Conservation (phyloP, 495 filamentous ascomycete genomes). For the Talaromyces thailandensis region DNA sequence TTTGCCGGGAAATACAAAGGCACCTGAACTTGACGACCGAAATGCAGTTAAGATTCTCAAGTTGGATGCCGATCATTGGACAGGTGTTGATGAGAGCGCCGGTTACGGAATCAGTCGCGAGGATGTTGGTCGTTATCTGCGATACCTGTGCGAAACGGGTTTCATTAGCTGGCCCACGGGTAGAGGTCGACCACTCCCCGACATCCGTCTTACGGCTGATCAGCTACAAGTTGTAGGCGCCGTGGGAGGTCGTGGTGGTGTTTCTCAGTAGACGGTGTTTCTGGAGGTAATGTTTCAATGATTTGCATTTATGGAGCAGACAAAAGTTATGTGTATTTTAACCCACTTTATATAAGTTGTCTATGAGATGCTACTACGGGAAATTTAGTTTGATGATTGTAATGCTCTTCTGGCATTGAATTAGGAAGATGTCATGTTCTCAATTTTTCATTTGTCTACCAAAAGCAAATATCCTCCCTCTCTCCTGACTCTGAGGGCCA, state of each 20-base stretch:
- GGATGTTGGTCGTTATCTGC: constrained; percentile 62
- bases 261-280: background rate
- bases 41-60: constrained; percentile 59
- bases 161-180: constrained; percentile 57
- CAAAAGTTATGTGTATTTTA: constrained; percentile 3
- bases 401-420: background rate
- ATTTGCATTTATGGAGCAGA: background rate
- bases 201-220: constrained; percentile 35
- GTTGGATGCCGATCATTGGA: constrained; percentile 48
- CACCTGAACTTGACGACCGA: constrained; percentile 70
- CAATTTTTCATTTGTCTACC: background rate
- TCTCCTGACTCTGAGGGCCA: too few relatives aligned
- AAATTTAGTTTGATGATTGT: background rate
- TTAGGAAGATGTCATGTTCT: background rate
- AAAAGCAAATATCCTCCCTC: background rate
- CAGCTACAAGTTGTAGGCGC: constrained; percentile 39
- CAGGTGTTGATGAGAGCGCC: constrained; percentile 51
- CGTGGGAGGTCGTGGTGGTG: constrained; percentile 40
- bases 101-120: constrained; percentile 58
- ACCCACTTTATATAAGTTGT: background rate
- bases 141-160: constrained; percentile 60
- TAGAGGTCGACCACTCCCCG: constrained; percentile 34
- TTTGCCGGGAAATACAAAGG: constrained; percentile 67
- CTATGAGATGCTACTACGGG: background rate
- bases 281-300: background rate